Base-by-base conservation (phyloP, 1,139 yeast species). In the Kluyveromyces sp. region DNA sequence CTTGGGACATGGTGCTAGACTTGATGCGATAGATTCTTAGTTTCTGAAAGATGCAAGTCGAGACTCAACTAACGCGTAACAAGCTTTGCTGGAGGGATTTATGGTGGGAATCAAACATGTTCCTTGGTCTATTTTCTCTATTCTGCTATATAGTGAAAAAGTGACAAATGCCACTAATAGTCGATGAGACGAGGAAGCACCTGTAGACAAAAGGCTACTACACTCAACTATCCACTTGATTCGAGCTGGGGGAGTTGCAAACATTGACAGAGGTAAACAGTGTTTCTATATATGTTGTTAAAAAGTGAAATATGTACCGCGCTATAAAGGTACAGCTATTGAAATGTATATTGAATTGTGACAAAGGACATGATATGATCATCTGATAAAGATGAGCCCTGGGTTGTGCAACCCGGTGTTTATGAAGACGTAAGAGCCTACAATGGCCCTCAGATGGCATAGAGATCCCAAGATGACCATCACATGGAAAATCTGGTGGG, bases 401-500 rank as follows among this genome's bases (percentile, higher is more conserved):
- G 44, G 28, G 20, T 44, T 36, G 31, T 49, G 48, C n/a, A 40
- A 41, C n/a, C 54, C 54, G 36, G 58, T 57, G 51, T 74, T 78
- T 48, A 77, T 66, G 53, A 72, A 71, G 40, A 69, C 63, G 55
- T 80, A 82, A 33, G 86, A 72, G 8, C 73, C 75, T 20, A 77
- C 61, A 28, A 87, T 69, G 0, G 85, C 94, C 47, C 63, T 69
- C 65, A 83, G 80, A 64, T 88, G 96, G 50, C 83, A 80, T 46
- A 69, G 69, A 0, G 95, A 94, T 7, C 95, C 96, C 2, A 80
- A 52, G 0, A 88, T 89, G 3, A 88, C 96, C 59, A 83, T 66
- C 2, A 84, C 67, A 60, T 88, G 96, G 64, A 88, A 88, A 12
- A 88, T 76, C 61, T 89, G 96, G 61, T 88, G 96, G 3, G 95